Evolutionary conservation across 2,329 filamentous ascomycete species (phyloP), one percentile per base, ranked within the genome.

Genomic region (Ophiocordyceps camponoti-saundersi): DNA sequence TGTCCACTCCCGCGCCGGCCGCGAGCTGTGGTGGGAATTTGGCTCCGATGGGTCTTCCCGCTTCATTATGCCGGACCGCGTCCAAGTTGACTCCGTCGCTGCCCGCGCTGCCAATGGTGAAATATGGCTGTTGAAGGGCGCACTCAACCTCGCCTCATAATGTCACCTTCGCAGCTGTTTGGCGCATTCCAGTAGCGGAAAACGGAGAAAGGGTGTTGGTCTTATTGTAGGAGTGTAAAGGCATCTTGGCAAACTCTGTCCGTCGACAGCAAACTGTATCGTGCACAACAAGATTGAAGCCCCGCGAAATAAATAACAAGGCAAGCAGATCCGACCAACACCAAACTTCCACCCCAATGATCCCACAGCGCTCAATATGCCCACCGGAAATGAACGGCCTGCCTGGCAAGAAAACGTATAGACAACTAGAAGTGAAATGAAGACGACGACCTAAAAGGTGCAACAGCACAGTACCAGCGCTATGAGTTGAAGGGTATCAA

Each of bases 61-160:
- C 59, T 78, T 89, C 59, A 62, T 92, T 26, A 81, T 89, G 69
- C 92, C 90, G 1, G 83, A 82, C 6, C 73, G 79, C 52, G 77
- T 95, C 42, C 79, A 89, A 61, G 83, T 96, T 15, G 75, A 80
- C 41, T 79, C 70, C 48, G 71, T 94, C 46, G 82, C 80, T 2
- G 82, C 81, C 53, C 75, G 78, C 50, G 89, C 93, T 18, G 75
- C 78, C 3, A 98, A 96, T 60, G 92, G 92, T 4, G 85, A 96
- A 64, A 73, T 96, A 53, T 93, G 86, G 86, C 73, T 89, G 36
- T 58, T 77, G n/a, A 73, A 71, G 47, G 65, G 63, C 15, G 71
- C 73, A 15, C 61, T 73, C 30, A 72, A 72, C 46, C 72, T 16
- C 15, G 6, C 8, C 15, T 30, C n/a, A 32, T 18, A 21, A 23